These are phyloP conservation scores for Crucihimalaya himalaica DNA, from an alignment of 345 rosid species.

Conservation along the genomic window DNA sequence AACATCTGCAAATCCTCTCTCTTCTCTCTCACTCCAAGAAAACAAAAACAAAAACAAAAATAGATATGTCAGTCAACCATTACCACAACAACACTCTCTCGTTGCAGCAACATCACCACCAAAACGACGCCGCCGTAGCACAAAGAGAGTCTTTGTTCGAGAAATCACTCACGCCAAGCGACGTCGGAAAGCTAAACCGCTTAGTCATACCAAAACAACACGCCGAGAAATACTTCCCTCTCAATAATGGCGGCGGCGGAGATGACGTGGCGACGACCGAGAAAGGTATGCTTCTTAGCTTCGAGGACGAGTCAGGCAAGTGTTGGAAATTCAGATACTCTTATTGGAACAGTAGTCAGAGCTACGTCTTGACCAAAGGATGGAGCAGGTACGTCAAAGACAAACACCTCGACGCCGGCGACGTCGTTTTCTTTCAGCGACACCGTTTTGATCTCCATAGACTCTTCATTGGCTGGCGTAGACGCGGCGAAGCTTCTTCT, in stretches of 20 bases:
- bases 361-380: constrained; percentile 90
- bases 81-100: constrained; percentile 38
- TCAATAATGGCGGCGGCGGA: constrained; percentile 37
- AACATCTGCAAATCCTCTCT: constrained; percentile 30
- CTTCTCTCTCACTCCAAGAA: constrained; percentile 17
- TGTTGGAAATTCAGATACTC: constrained; percentile 84
- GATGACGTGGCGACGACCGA: constrained; percentile 37
- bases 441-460: constrained; percentile 52
- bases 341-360: constrained; percentile 80
- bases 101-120: constrained; percentile 40
- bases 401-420: constrained; percentile 79
- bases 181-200: constrained; percentile 92
- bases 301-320: constrained; percentile 86
- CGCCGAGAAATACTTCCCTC: constrained; percentile 86
- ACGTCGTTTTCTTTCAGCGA: constrained; percentile 65
- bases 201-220: constrained; percentile 88
- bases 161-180: constrained; percentile 87
- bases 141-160: constrained; percentile 63
- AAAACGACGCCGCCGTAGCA: constrained; percentile 22
- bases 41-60: constrained; percentile 5
- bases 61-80: constrained; percentile 52
- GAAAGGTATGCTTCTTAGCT: constrained; percentile 58
- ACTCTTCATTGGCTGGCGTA: constrained; percentile 74
- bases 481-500: constrained; percentile 42
- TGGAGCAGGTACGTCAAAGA: constrained; percentile 92